Conservation (phyloP, 345 rosid genomes). For the Excoecaria cochinchinensis region DNA sequence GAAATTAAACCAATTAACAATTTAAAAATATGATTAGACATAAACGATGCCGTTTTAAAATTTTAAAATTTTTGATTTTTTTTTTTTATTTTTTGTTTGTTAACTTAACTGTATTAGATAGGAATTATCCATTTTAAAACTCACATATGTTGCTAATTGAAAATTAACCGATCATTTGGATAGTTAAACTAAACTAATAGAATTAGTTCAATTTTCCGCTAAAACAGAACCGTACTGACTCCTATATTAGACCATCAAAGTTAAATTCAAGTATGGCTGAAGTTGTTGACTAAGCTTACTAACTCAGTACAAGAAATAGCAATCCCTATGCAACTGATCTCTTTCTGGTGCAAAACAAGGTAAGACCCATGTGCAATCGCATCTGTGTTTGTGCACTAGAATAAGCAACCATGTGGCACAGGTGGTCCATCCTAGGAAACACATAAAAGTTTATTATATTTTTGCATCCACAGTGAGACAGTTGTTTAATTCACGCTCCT, state of each 20-base stretch:
- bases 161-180: too few species aligned
- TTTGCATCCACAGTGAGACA: not conserved
- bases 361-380: slow-evolving; percentile 11
- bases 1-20: too few species aligned
- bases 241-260: not conserved
- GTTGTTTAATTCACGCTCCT: not conserved
- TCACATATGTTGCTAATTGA: too few species aligned
- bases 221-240: too few species aligned
- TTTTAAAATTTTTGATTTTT: too few species aligned
- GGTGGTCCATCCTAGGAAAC: not conserved
- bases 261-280: not conserved
- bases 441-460: not conserved
- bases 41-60: too few species aligned
- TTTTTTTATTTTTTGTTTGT: too few species aligned
- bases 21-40: too few species aligned
- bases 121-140: too few species aligned
- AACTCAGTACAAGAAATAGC: not conserved
- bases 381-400: not conserved
- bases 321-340: not conserved
- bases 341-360: not conserved
- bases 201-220: too few species aligned
- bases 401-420: not conserved
- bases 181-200: too few species aligned
- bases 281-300: not conserved
- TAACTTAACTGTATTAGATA: too few species aligned